phyloP scores from a whole-genome alignment of 192 early-diverging fungal genomes.

The Allomyces macrogynus region DNA sequence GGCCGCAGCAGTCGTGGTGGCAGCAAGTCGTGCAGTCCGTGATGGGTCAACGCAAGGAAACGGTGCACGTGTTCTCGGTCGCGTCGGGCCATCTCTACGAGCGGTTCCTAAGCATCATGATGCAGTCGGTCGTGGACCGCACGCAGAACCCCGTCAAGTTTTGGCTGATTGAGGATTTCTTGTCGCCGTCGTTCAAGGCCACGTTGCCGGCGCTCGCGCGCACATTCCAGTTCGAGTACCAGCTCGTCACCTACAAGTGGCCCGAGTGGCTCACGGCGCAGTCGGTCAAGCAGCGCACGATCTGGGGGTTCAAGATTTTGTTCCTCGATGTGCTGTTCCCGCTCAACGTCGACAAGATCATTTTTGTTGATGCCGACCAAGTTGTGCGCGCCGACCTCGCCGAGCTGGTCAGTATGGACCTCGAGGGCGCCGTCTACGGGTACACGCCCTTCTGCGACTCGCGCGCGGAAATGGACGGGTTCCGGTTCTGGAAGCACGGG shows the following conservation, averaged over 20 bases:
- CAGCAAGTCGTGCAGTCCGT: slow-evolving; percentile 1
- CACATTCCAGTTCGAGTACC: slow-evolving; percentile 73
- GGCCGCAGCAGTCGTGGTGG: slow-evolving; percentile 6
- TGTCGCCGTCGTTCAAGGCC: slow-evolving; percentile 88
- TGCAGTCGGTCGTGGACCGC: slow-evolving; percentile 66
- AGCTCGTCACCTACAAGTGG: slow-evolving; percentile 97
- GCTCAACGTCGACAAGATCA: slow-evolving; percentile 71
- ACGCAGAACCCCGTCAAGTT: slow-evolving; percentile 86
- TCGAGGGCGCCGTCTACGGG: slow-evolving; percentile 84
- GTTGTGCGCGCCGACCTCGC: slow-evolving; percentile 89
- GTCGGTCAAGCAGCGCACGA: slow-evolving; percentile 86
- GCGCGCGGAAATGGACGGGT: slow-evolving; percentile 83
- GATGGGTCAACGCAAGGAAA: too few species aligned
- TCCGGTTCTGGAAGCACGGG: slow-evolving; percentile 91
- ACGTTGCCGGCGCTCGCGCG: slow-evolving; percentile 63
- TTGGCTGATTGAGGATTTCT: slow-evolving; percentile 96
- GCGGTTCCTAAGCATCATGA: slow-evolving; percentile 94
- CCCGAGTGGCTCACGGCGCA: slow-evolving; percentile 84
- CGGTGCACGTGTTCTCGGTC: slow-evolving; percentile 91
- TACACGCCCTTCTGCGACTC: slow-evolving; percentile 91
- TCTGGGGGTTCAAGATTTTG: slow-evolving; percentile 99
- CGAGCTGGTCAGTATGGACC: slow-evolving; percentile 79
- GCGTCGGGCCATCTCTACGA: slow-evolving; percentile 93
- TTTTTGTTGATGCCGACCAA: slow-evolving; percentile 98
- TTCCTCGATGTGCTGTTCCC: slow-evolving; percentile 97